Evolutionary conservation across 768 basidiomycete species (phyloP).

Genomic region (Mycena maculata): DNA sequence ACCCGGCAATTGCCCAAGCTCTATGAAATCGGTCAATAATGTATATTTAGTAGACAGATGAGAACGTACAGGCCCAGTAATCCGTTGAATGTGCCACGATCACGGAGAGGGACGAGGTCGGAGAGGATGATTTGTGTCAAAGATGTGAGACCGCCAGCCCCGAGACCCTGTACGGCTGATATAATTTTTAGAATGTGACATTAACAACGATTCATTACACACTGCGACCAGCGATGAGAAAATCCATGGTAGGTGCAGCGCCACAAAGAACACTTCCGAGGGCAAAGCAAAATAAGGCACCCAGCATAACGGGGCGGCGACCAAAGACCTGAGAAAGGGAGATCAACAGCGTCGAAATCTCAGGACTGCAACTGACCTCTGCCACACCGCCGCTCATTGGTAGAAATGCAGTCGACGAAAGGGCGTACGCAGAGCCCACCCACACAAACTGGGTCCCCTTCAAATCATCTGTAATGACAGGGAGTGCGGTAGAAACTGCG

Average conservation of each 20-base stretch:
- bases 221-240: slow-evolving; percentile 56
- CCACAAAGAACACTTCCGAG: slow-evolving; percentile 59
- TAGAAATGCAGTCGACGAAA: slow-evolving; percentile 54
- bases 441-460: slow-evolving; percentile 54
- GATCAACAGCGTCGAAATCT: not conserved
- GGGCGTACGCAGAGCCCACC: slow-evolving; percentile 58
- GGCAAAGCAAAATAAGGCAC: slow-evolving; percentile 49
- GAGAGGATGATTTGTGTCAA: slow-evolving; percentile 54
- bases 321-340: slow-evolving; percentile 51
- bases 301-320: slow-evolving; percentile 46
- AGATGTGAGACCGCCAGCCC: slow-evolving; percentile 51
- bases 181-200: not conserved
- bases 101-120: slow-evolving; percentile 59
- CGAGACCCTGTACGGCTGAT: slow-evolving; percentile 53
- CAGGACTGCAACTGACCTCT: slow-evolving; percentile 12
- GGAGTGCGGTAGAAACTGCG: slow-evolving; percentile 48
- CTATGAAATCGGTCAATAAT: slow-evolving; percentile 42
- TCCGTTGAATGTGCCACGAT: slow-evolving; percentile 54
- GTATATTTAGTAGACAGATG: slow-evolving; percentile 30
- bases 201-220: not conserved
- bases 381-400: slow-evolving; percentile 53
- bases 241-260: slow-evolving; percentile 51
- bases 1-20: slow-evolving; percentile 30
- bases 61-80: slow-evolving; percentile 45
- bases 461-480: slow-evolving; percentile 54